Base-by-base conservation (phyloP, 169 alveolate species). In the Eimeria necatrix region DNA sequence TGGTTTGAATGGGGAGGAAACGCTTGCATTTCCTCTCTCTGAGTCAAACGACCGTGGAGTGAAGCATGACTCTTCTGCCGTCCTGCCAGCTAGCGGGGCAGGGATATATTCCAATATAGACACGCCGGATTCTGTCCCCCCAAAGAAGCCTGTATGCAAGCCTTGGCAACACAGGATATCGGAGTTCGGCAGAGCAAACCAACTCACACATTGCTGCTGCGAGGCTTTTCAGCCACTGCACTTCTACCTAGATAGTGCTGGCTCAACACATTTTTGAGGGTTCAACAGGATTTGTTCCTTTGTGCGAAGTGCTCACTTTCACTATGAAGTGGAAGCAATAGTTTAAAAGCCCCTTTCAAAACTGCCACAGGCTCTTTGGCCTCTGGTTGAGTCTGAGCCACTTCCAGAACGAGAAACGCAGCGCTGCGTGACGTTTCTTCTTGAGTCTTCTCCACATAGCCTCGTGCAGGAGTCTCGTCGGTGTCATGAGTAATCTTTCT, bases 121-220 rank as follows among this genome's bases (percentile, higher is more conserved):
- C 6, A 80, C 64, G 46, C 89, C 89, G 14, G 89, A 80, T 73
- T 80, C 89, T 20, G 89, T 80, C 71, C 89, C 89, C 4, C 89
- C 89, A n/a, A 80, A 80, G 51, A 52, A 20, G n/a, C 89, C 89
- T 80, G 73, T 49, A 20, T 68, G 22, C 78, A 2, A 32, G 48
- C 49, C 41, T 74, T 74, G 22, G 60, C 85, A 74, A 3, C 60
- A 20, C 85, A 74, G n/a, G 52, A 71, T 5, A 8, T 6, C 46
- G 24, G 9, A 61, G 74, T 32, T 32, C 41, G 41, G 41, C 41
- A 32, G 41, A 32, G 41, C 41, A 32, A 32, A 32, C 41, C 41
- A 32, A 32, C 41, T 32, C 3, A 2, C 2, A 2, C 41, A 32
- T 32, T 32, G 3, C 41, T 32, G 41, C 41, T 32, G 41, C 41